These are phyloP conservation scores for Claviceps paspali DNA, from an alignment of 2,329 filamentous ascomycete genomes.

Conservation along the genomic window DNA sequence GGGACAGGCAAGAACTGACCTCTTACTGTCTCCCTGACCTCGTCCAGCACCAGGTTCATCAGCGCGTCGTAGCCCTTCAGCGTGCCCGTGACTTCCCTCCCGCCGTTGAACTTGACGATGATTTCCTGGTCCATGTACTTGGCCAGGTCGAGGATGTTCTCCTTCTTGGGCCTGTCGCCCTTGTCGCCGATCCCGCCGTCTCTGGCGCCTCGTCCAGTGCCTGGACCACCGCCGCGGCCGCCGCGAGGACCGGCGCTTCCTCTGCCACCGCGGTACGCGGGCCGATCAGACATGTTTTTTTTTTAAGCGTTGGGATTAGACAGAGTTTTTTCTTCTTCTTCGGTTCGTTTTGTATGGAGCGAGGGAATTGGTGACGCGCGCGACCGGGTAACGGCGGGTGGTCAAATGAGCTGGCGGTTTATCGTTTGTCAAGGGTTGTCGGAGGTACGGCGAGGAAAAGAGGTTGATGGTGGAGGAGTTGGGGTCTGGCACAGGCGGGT, in stretches of 20 bases:
- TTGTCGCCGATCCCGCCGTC: slow-evolving; percentile 32
- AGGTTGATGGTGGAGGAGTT: too few relatives aligned
- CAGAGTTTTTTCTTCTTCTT: too few relatives aligned
- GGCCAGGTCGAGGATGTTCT: slow-evolving; percentile 88
- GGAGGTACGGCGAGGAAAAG: too few relatives aligned
- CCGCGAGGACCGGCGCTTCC: slow-evolving; percentile 21
- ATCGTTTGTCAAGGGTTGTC: too few relatives aligned
- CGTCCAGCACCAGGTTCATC: slow-evolving; percentile 94
- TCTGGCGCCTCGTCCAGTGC: slow-evolving; percentile 24
- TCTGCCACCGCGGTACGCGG: slow-evolving; percentile 29
- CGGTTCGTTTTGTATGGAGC: too few relatives aligned
- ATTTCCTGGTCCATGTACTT: slow-evolving; percentile 98
- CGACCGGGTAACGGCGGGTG: too few relatives aligned
- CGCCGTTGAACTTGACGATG: slow-evolving; percentile 91
- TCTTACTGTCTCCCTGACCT: slow-evolving; percentile 78
- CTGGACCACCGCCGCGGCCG: slow-evolving; percentile 18
- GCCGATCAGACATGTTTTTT: slow-evolving; percentile 39
- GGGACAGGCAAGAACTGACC: too few relatives aligned
- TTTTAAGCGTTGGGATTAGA: too few relatives aligned
- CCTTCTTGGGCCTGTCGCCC: slow-evolving; percentile 80
- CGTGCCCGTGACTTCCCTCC: slow-evolving; percentile 75
- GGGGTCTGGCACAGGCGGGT: too few relatives aligned
- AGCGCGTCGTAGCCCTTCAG: slow-evolving; percentile 93
- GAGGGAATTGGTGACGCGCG: too few relatives aligned
- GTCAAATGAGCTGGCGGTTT: too few relatives aligned